Base-by-base conservation (phyloP, 2,329 filamentous ascomycete species). In the Alternaria hordeiaustralica region DNA sequence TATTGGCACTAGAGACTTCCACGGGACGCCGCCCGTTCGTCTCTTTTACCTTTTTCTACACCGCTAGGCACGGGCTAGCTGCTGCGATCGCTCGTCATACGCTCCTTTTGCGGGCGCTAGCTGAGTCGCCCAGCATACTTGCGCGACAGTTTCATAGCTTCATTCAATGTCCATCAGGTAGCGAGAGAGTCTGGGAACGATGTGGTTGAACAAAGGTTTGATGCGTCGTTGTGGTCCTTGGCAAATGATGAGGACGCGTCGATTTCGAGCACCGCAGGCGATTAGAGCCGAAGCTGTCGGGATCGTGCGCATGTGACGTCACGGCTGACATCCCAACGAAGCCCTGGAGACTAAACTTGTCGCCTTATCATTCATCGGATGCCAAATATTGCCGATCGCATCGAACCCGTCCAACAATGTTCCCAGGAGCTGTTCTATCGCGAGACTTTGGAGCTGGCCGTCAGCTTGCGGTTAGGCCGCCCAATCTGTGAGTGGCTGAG, bases 41-140 rank as follows among this genome's bases (percentile, higher is more conserved):
- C 41, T 57, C 56, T 41, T 25, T 61, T 62, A 54, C 60, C 55
- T 46, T 60, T 56, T 60, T 44, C 26, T n/a, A 60, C 61, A 60
- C 61, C 61, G 61, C 61, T 63, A 63, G 23, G 28, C 57, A 60
- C 20, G 21, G 51, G 51, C 45, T 55, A 47, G 46, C 33, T 46
- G 30, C 47, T 28, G 55, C 60, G 51, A 55, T 45, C 25, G 44
- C 44, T 41, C 49, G 61, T 51, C 57, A 60, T 56, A 41, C 53
- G 50, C 56, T 46, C 36, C 30, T 55, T 58, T 51, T 30, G 60
- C 43, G 33, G 33, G 36, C 28, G 49, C 21, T 55, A 41, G 15
- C 21, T 36, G 28, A 4, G n/a, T 28, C 36, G 51, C 15, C 53
- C 53, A 20, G 25, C 23, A 23, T 53, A 3, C 21, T 53, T 41